Base-by-base conservation (phyloP, 2,329 filamentous ascomycete species). In the Nigrospora osmanthi region DNA sequence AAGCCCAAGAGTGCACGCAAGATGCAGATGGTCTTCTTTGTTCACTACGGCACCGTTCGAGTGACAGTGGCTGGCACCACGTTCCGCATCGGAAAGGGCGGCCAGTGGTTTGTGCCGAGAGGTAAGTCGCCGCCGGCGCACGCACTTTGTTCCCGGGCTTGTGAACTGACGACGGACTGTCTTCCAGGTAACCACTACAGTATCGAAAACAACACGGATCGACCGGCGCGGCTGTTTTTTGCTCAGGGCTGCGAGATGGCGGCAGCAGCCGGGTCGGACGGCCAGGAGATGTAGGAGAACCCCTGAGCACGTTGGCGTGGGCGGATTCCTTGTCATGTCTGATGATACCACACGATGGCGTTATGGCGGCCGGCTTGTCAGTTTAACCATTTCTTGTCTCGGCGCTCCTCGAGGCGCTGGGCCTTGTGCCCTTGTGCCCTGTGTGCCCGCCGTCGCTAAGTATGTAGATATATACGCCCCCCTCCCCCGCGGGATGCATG, bases 11-110 rank as follows among this genome's bases (percentile, higher is more conserved):
- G 96, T 65, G 86, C 87, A 33, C 78, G 91, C 50, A 90, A 87
- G 69, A 97, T 96, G 88, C 89, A 96, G 60, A 93, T 98, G 85
- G 83, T 87, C 1, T 97, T 97, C 64, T 96, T 95, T 56, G 85
- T 98, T 30, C 84, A 89, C 54, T 77, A 79, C 38, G 93, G 93
- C 17, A 82, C 85, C 52, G 89, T 96, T 16, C 73, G 81, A 52
- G 90, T 95, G 16, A 85, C 81, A 28, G 78, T 95, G 40, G 81
- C 85, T 52, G 79, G 86, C 52, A 85, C 78, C 19, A 71, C 75
- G 49, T 97, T 98, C 61, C 81, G 85, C 46, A 89, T 95, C 52
- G 81, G 83, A 34, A 89, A 86, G 54, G 90, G 91, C 35, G 91
- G 91, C 43, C 85, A 90, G 64, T 97, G 88, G 77, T 90, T 95